Conservation (phyloP, 805 yeast species). For the Ogataea methanolica region DNA sequence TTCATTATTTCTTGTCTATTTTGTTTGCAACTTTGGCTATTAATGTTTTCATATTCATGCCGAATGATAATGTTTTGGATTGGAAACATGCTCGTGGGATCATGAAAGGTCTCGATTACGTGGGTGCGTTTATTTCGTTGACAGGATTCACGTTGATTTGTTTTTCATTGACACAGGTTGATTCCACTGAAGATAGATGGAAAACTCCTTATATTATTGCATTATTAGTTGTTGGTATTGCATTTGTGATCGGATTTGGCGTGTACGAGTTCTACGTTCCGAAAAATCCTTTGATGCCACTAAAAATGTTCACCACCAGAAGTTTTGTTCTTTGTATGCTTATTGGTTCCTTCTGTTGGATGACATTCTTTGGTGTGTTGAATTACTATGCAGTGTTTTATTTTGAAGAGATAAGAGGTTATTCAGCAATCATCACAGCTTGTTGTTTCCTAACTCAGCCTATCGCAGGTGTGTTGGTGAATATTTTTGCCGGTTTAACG, state of each 20-base stretch:
- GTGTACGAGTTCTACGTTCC: constrained; percentile 37
- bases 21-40: constrained; percentile 26
- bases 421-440: constrained; percentile 37
- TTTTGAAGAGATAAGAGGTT: constrained; percentile 36
- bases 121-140: constrained; percentile 39
- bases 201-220: constrained; percentile 42
- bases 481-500: constrained; percentile 41
- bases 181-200: constrained; percentile 39
- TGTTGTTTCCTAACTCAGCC: constrained; percentile 42
- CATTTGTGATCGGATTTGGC: constrained; percentile 30
- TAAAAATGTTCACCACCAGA: constrained; percentile 35
- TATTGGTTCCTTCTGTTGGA: constrained; percentile 36
- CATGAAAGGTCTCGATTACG: constrained; percentile 32
- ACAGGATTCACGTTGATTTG: constrained; percentile 38
- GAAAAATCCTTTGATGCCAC: constrained; percentile 43
- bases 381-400: constrained; percentile 38
- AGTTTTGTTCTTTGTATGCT: constrained; percentile 38
- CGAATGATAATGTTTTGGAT: constrained; percentile 30
- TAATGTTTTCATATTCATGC: constrained; percentile 26
- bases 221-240: constrained; percentile 35
- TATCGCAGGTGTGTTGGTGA: constrained; percentile 37
- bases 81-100: constrained; percentile 21
- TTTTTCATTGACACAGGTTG: constrained; percentile 41
- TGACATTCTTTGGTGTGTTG: constrained; percentile 37
- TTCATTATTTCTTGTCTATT: constrained; percentile 38